phyloP scores from a whole-genome alignment of 1,284 basidiomycete species.

The Exsudoporus floridanus region DNA sequence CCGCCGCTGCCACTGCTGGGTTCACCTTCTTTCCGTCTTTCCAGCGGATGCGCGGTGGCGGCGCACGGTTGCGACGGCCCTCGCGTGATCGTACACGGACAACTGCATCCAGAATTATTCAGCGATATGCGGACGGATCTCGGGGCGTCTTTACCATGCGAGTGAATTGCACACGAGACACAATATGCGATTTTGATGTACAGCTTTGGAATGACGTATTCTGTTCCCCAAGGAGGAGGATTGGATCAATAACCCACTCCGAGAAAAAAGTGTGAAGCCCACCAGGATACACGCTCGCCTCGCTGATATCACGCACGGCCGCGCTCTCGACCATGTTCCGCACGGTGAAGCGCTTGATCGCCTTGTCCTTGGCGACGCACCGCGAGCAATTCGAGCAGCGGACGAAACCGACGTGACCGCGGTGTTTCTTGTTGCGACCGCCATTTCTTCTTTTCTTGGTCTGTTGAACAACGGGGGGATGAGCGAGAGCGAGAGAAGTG shows the following conservation, averaged over 20 bases:
- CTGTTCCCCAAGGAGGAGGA: constrained; percentile 43
- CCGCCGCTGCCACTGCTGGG: constrained; percentile 75
- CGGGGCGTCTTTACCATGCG: constrained; percentile 69
- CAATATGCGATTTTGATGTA: constrained; percentile 99
- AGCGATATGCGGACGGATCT: background rate
- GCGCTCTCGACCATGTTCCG: constrained; percentile 99
- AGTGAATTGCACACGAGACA: constrained; percentile 99
- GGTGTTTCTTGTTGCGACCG: constrained; percentile 98
- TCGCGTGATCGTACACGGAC: constrained; percentile 94
- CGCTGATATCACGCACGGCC: constrained; percentile 95
- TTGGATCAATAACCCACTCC: too few species aligned
- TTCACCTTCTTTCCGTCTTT: constrained; percentile 98
- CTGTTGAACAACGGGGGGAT: constrained; percentile 40
- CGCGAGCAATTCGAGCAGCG: constrained; percentile 99
- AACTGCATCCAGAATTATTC: constrained; percentile 55
- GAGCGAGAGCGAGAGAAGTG: background rate
- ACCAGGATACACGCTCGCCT: constrained; percentile 94
- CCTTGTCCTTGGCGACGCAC: constrained; percentile 95
- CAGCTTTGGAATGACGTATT: constrained; percentile 96
- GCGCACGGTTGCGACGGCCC: constrained; percentile 93
- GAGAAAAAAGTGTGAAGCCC: constrained; percentile 27
- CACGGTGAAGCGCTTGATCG: constrained; percentile 99
- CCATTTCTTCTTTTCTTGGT: constrained; percentile 99
- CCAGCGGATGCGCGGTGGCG: constrained; percentile 95
- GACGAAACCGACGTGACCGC: constrained; percentile 92